Percentiles rank a stretch among this genome's conserved stretches.
Evolutionary conservation across 768 basidiomycete genomes (phyloP).

Genomic region (Russula sp.): DNA sequence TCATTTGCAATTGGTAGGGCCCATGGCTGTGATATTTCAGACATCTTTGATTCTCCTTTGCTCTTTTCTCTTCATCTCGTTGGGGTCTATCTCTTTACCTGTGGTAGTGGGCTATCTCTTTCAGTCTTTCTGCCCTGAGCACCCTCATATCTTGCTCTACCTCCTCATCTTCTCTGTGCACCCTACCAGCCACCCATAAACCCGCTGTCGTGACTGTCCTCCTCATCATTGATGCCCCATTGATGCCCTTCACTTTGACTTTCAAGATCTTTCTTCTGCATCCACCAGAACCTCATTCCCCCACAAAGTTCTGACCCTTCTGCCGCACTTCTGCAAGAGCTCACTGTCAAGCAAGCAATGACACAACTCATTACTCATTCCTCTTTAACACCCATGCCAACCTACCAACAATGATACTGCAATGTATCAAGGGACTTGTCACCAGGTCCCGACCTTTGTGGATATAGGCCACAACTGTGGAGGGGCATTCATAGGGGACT

Average conservation of each 20-base stretch:
- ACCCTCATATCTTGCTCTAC: conserved; percentile 42
- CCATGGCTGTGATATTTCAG: conserved; percentile 3
- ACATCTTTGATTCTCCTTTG: conserved; percentile 41
- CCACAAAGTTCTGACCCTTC: conserved; percentile 76
- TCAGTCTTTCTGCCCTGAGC: too few relatives aligned
- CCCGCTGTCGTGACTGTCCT: conserved; percentile 80
- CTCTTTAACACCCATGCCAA: conserved; percentile 88
- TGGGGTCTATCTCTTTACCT: conserved; percentile 84
- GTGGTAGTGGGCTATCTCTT: conserved; percentile 74
- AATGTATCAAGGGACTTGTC: conserved; percentile 90
- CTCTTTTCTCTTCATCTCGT: conserved; percentile 62
- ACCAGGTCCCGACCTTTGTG: conserved; percentile 95
- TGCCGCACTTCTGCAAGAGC: conserved; percentile 70
- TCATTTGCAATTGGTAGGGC: too few relatives aligned
- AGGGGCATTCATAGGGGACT: conserved; percentile 86
- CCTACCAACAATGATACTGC: conserved; percentile 92
- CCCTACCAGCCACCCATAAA: conserved; percentile 59
- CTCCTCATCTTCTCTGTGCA: conserved; percentile 34
- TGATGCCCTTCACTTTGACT: conserved; percentile 92
- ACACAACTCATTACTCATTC: conserved; percentile 65
- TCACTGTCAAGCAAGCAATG: conserved; percentile 62
- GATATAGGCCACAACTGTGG: conserved; percentile 94
- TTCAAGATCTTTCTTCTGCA: conserved; percentile 73
- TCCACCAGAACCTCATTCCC: conserved; percentile 54
- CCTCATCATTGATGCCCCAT: too few relatives aligned